Conservation (phyloP, 2,329 filamentous ascomycete genomes). For the Penicillium sp. region DNA sequence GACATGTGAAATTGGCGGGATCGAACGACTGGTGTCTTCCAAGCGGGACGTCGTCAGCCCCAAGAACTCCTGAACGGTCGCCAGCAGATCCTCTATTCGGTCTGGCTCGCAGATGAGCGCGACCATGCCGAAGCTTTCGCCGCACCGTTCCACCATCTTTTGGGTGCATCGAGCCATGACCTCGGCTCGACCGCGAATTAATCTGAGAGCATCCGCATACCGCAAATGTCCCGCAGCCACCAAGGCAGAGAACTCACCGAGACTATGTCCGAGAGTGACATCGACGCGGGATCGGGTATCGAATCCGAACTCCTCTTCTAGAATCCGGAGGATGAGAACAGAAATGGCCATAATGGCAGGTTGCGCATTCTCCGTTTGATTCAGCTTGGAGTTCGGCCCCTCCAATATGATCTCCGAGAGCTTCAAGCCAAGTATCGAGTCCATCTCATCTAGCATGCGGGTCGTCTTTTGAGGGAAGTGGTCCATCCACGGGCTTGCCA, state of each 20-base stretch:
- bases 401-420: slow-evolving; percentile 72
- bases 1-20: slow-evolving; percentile 77
- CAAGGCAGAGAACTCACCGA: slow-evolving; percentile 88
- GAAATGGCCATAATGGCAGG: slow-evolving; percentile 95
- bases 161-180: slow-evolving; percentile 74
- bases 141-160: slow-evolving; percentile 58
- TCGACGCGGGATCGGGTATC: slow-evolving; percentile 64
- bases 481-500: slow-evolving; percentile 79
- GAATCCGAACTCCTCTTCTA: slow-evolving; percentile 82
- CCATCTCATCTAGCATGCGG: slow-evolving; percentile 78
- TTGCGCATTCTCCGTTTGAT: slow-evolving; percentile 79
- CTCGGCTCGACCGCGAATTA: slow-evolving; percentile 72
- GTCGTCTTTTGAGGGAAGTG: slow-evolving; percentile 73
- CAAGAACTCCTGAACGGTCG: slow-evolving; percentile 72
- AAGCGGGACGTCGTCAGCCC: slow-evolving; percentile 60
- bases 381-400: slow-evolving; percentile 71
- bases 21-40: slow-evolving; percentile 60
- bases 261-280: slow-evolving; percentile 79
- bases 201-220: slow-evolving; percentile 69
- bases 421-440: slow-evolving; percentile 66
- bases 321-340: slow-evolving; percentile 77
- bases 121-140: slow-evolving; percentile 89
- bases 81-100: slow-evolving; percentile 63
- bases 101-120: slow-evolving; percentile 82
- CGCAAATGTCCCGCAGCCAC: slow-evolving; percentile 75